Conservation (phyloP, 768 basidiomycete species). For the Tulasnella calospora region DNA sequence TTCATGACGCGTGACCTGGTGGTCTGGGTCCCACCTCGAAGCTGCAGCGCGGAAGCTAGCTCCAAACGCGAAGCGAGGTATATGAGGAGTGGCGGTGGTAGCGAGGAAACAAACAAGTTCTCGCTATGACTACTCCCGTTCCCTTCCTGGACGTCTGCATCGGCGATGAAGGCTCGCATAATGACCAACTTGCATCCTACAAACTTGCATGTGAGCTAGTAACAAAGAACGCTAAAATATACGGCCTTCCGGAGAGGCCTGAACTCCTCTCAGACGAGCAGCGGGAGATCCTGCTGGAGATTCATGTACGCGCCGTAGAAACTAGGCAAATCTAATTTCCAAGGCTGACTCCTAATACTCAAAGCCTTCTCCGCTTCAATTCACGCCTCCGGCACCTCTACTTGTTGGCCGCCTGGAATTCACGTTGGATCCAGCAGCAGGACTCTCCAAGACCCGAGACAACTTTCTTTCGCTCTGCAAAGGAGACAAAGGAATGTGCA, state of each 20-base stretch:
- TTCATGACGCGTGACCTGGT: not conserved
- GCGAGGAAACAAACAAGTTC: not conserved
- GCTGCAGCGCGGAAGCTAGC: not conserved
- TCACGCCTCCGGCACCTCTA: constrained; percentile 40
- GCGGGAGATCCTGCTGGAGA: constrained; percentile 40
- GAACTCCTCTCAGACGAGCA: constrained; percentile 44
- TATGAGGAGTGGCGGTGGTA: constrained; percentile 2
- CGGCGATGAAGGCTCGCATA: constrained; percentile 38
- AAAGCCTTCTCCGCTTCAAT: constrained; percentile 37
- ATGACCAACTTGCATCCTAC: constrained; percentile 35
- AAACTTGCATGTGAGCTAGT: constrained; percentile 38
- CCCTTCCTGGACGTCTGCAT: constrained; percentile 44
- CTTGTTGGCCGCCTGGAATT: constrained; percentile 44
- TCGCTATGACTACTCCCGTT: constrained; percentile 7
- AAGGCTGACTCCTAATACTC: constrained; percentile 25
- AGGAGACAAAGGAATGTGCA: constrained; percentile 45
- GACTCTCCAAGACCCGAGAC: constrained; percentile 44
- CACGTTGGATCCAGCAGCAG: constrained; percentile 39
- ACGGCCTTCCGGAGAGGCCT: constrained; percentile 41
- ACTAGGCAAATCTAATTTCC: not conserved
- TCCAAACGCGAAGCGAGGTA: not conserved
- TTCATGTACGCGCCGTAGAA: constrained; percentile 35
- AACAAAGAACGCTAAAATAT: constrained; percentile 40
- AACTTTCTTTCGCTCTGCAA: constrained; percentile 51
- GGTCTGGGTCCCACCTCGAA: not conserved